phyloP scores from a whole-genome alignment of 2,329 filamentous ascomycete genomes.

The Fusarium sp. region DNA sequence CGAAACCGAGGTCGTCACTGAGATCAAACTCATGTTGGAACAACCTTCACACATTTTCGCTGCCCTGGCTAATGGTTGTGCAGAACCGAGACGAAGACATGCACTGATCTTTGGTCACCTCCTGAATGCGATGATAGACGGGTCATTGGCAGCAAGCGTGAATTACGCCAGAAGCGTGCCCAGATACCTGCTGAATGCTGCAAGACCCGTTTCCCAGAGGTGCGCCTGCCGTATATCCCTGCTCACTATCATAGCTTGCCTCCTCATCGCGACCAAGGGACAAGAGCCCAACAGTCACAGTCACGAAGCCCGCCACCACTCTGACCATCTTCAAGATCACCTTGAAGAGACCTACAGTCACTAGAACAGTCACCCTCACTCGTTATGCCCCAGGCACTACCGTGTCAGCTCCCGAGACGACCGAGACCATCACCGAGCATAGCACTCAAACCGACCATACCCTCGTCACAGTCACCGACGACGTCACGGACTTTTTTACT shows the following conservation, averaged over 20 bases:
- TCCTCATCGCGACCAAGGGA: background rate
- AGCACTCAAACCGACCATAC: background rate
- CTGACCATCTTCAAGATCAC: background rate
- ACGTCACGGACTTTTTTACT: background rate
- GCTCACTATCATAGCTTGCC: background rate
- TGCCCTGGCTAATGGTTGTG: background rate
- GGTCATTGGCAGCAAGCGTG: background rate
- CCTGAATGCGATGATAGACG: background rate
- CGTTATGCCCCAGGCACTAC: background rate
- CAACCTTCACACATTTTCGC: background rate
- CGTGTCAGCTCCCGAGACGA: background rate
- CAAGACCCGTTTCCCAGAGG: background rate
- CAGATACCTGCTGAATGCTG: background rate
- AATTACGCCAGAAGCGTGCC: background rate
- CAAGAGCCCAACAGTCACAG: background rate
- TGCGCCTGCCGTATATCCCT: rapidly evolving
- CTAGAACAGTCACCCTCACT: background rate
- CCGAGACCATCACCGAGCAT: background rate
- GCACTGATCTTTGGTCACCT: background rate
- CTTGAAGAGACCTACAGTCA: background rate
- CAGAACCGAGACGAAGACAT: background rate
- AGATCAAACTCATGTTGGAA: background rate
- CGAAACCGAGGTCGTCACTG: background rate
- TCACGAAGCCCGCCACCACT: background rate
- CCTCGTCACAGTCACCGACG: background rate